Percentiles rank a stretch among this genome's conserved stretches.
phyloP scores from a whole-genome alignment of 2,329 filamentous ascomycete species.

The Clonostachys solani region DNA sequence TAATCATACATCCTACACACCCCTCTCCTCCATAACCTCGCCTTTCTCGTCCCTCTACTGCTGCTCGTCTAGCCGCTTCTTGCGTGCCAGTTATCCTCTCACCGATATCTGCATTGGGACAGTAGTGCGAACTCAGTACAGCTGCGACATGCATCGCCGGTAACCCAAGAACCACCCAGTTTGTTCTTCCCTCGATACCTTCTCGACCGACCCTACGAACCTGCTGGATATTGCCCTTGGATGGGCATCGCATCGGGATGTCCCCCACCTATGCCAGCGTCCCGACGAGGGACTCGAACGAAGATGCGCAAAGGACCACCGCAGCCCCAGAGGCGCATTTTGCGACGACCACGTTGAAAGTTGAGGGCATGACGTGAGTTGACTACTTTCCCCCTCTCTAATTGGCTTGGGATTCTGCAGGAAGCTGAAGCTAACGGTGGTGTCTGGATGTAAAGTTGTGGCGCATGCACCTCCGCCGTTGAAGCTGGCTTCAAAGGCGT shows the following conservation, averaged over 20 bases:
- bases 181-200: no score
- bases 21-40: no score
- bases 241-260: conserved; percentile 26
- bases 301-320: conserved; percentile 12
- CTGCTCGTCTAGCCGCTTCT: no score
- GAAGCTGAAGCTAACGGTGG: background rate
- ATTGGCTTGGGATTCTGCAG: conserved; percentile 8
- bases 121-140: no score
- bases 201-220: no score
- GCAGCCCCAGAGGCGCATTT: conserved; percentile 51
- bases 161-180: no score
- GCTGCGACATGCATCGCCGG: no score
- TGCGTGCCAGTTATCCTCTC: no score
- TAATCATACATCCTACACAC: no score
- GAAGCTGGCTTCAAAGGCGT: conserved; percentile 85
- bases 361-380: conserved; percentile 79
- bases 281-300: conserved; percentile 28
- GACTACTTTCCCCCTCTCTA: conserved; percentile 9
- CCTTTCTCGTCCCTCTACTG: no score
- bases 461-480: conserved; percentile 92
- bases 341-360: conserved; percentile 85
- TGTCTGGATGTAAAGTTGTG: conserved; percentile 60
- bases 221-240: no score
- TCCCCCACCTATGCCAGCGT: conserved; percentile 45
- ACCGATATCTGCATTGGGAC: no score